phyloP scores from a whole-genome alignment of 768 basidiomycete genomes.

The Lactifluus piperatus region DNA sequence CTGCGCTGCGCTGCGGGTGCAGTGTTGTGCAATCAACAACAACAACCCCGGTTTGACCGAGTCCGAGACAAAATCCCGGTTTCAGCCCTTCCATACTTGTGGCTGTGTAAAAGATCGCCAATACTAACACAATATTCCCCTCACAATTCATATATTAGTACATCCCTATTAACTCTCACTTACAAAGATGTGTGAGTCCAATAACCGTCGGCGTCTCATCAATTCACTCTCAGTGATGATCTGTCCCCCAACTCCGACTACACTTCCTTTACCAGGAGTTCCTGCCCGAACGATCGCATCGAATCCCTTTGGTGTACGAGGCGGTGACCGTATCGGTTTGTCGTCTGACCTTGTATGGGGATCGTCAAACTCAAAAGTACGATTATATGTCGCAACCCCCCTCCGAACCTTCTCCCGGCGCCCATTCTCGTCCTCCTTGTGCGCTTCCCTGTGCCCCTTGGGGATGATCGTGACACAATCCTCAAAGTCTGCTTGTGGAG shows the following conservation, averaged over 20 bases:
- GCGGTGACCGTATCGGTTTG: conserved; percentile 5
- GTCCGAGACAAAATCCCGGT: background rate
- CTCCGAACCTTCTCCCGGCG: conserved; percentile 10
- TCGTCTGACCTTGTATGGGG: background rate
- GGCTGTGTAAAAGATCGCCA: conserved; percentile 17
- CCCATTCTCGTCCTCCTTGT: conserved; percentile 21
- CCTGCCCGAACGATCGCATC: conserved; percentile 4
- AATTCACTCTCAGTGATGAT: conserved; percentile 72
- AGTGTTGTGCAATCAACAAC: no score
- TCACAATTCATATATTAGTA: background rate
- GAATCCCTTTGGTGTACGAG: conserved; percentile 7
- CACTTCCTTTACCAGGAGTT: conserved; percentile 21
- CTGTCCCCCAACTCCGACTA: conserved; percentile 54
- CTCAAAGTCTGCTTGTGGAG: conserved; percentile 53
- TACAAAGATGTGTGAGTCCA: conserved; percentile 62
- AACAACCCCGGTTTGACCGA: background rate
- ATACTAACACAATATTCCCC: background rate
- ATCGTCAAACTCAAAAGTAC: background rate
- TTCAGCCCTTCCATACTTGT: background rate
- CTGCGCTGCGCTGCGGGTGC: no score
- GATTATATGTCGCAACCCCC: background rate
- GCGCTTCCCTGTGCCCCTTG: conserved; percentile 32
- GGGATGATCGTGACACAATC: conserved; percentile 68
- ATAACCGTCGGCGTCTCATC: conserved; percentile 66
- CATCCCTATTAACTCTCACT: conserved; percentile 1